Base-by-base conservation (phyloP, 208 protist species). In the Willaertia magna region DNA sequence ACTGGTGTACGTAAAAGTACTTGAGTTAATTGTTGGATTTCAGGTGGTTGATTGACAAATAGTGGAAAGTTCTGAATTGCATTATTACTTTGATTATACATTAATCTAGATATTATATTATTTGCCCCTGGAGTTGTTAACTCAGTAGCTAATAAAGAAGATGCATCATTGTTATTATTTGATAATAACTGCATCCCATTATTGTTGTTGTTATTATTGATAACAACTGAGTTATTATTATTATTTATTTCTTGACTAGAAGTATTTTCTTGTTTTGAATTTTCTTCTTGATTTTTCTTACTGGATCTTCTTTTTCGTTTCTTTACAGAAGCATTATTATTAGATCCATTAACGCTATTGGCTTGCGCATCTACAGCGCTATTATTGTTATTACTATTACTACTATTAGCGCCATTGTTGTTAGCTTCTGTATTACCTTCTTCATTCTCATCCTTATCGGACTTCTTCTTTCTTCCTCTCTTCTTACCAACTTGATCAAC, bases 11-110 rank as follows among this genome's bases (percentile, higher is more conserved):
- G 48, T n/a, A 81, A n/a, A 6, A 81, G 39, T n/a, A 81, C 40
- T 34, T 47, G 22, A 39, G 76, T 51, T 6, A 81, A 40, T 81
- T 81, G 76, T 81, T 81, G 76, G 40, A 81, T 46, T 81, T 81
- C 76, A 51, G 76, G 76, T n/a, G 76, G 44, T 46, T 81, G 76
- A 81, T 81, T 51, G 4, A 42, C 1, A 20, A 81, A 42, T 22
- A 81, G 20, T n/a, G 76, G 76, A 81, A 47, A 18, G 26, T 40
- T 22, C 26, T 22, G 59, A 30, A 39, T 22, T 12, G 9, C 26
- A 11, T 74, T 74, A 20, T 74, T 40, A 20, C 9, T 22, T 6
- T 40, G 59, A 20, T 9, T 6, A 30, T 20, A 39, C 26, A 11
- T 74, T 74, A 4, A 40, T 74, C 26, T 39, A 30, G 26, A 30